Base-by-base conservation (phyloP, 352 stramenopile genomes). In the Blastocystis sp. region DNA sequence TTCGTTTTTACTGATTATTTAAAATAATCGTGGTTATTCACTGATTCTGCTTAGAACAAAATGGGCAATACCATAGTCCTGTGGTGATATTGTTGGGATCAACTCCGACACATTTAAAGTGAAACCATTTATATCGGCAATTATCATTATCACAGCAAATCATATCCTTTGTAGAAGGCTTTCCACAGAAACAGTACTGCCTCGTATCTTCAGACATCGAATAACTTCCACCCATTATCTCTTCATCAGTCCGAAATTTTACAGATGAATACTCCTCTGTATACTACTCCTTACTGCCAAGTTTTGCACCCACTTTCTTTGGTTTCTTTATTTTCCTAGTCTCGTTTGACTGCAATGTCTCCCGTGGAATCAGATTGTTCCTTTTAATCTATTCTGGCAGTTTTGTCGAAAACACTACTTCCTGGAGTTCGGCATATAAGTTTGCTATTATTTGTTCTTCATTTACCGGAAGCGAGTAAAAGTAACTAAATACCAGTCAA, bases 91-190 rank as follows among this genome's bases (percentile, higher is more conserved):
- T 66, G 29, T 45, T n/a, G 20, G 73, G 73, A 50, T 64, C 43
- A 11, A 84, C 37, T 37, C 53, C 53, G 9, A 88, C 77, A 34
- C 77, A 88, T n/a, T 63, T 54, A 55, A 76, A 88, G 23, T 88
- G 77, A 45, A 88, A 88, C 77, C 77, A 88, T 8, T 88, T 88
- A 55, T 88, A 88, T 3, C 20, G 77, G 26, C 77, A 88, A 23
- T 88, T 88, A 47, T 56, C 39, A 53, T 88, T 76, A 34, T 88
- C 77, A 53, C 77, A 88, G 5, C 66, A 76, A 43, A 88, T 88
- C 77, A 88, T 88, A 37, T 84, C 73, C 37, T 84, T 29, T 43
- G 73, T 84, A 3, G 73, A 59, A 8, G 53, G 53, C 39, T 69
- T 56, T 29, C 55, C 20, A 18, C 73, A 84, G 53, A 84, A 68